phyloP scores from a whole-genome alignment of 176 grass and related monocot genomes.

The Thinopyrum elongatum region DNA sequence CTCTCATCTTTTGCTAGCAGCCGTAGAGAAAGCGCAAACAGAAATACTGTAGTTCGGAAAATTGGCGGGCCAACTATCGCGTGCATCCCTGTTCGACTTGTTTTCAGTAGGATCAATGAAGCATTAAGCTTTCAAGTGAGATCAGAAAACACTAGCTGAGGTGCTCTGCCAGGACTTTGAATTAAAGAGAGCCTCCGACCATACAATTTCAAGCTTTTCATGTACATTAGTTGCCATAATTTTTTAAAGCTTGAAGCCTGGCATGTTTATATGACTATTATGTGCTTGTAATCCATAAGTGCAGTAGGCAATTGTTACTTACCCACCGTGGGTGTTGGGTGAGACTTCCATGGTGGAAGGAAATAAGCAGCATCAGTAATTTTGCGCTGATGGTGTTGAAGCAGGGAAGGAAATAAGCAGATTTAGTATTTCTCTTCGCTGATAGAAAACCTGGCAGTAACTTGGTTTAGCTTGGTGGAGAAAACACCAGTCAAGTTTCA shows the following conservation, averaged over 20 bases:
- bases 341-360: slow-evolving; percentile 13
- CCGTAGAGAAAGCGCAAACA: slow-evolving; percentile 40
- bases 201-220: slow-evolving; percentile 29
- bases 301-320: slow-evolving; percentile 33
- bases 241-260: slow-evolving; percentile 24
- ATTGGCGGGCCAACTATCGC: slow-evolving; percentile 57
- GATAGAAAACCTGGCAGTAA: neutral
- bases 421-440: neutral
- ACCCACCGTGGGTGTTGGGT: neutral
- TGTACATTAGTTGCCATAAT: slow-evolving; percentile 50
- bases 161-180: slow-evolving; percentile 6
- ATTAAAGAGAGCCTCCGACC: slow-evolving; percentile 9
- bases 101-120: slow-evolving; percentile 99
- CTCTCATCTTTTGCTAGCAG: slow-evolving; percentile 85
- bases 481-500: neutral
- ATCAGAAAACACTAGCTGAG: slow-evolving; percentile 55
- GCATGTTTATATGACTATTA: slow-evolving; percentile 38
- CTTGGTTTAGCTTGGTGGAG: neutral
- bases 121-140: slow-evolving; percentile 67
- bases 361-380: slow-evolving; percentile 40
- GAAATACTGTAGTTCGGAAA: slow-evolving; percentile 58
- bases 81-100: slow-evolving; percentile 81
- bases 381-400: neutral
- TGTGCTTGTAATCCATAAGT: slow-evolving; percentile 36
- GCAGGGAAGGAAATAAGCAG: neutral